phyloP scores from a whole-genome alignment of 768 basidiomycete species.

The Cantharellus cinnabarinus region DNA sequence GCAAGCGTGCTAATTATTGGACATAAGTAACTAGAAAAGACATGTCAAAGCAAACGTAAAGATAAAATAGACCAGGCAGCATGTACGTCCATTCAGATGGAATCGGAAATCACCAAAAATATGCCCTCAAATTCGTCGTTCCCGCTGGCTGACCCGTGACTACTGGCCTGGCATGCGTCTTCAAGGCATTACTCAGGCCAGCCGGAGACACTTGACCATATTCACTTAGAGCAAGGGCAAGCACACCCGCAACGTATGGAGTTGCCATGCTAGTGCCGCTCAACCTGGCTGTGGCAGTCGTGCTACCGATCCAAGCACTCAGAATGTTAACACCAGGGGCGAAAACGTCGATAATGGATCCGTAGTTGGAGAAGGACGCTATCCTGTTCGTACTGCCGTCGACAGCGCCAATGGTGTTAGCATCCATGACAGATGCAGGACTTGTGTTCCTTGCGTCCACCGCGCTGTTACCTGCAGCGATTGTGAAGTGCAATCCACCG shows the following conservation, averaged over 20 bases:
- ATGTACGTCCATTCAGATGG: neutral
- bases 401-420: slow-evolving; percentile 9
- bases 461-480: slow-evolving; percentile 9
- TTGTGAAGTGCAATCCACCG: slow-evolving; percentile 7
- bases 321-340: slow-evolving; percentile 5
- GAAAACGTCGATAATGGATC: slow-evolving; percentile 4
- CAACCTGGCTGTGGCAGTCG: slow-evolving; percentile 1
- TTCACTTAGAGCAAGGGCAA: slow-evolving; percentile 1
- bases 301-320: slow-evolving; percentile 3
- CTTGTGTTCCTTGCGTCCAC: slow-evolving; percentile 6
- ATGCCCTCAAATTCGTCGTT: slow-evolving; percentile 5
- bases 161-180: neutral
- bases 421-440: slow-evolving; percentile 7
- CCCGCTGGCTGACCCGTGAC: slow-evolving; percentile 3
- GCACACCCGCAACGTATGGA: slow-evolving; percentile 5
- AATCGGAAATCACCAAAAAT: neutral
- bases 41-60: too few relatives aligned
- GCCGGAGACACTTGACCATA: slow-evolving; percentile 3
- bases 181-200: slow-evolving; percentile 1
- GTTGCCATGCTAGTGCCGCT: slow-evolving; percentile 5
- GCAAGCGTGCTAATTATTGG: too few relatives aligned
- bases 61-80: neutral
- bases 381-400: slow-evolving; percentile 2
- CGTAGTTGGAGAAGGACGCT: slow-evolving; percentile 9
- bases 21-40: too few relatives aligned